Base-by-base conservation (phyloP, 495 filamentous ascomycete species). In the Stereocaulon alpinum region DNA sequence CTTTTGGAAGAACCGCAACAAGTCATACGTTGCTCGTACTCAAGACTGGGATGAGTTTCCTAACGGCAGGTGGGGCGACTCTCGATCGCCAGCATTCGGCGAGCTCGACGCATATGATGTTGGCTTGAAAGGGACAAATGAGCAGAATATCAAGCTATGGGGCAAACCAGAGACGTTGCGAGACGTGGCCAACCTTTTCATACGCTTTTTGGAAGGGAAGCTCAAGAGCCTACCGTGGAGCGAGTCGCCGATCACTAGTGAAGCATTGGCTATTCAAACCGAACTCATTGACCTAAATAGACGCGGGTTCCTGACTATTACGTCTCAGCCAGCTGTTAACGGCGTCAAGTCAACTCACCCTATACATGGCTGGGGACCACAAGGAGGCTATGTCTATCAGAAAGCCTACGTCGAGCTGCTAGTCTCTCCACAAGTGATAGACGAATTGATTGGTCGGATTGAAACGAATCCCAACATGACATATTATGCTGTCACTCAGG, bases 11-110 rank as follows among this genome's bases (percentile, higher is more conserved):
- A 95, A 97, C 74, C 85, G 94, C 27, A 92, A 96, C 68, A 87
- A 90, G 56, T 95, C 91, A 2, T 99, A 99, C 66, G 84, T 99
- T 32, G 84, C 85, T 40, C 88, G 94, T 54, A 99, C 94, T 5
- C 90, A 96, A 68, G 91, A 96, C 63, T 99, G 94, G 94, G 94
- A 99, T 64, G 94, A 99, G 68, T 99, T 95, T 66, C 94, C 94
- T 47, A 99, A 99, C 76, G 94, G 94, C 40, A 87, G 94, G 71
- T 99, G 94, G 94, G 95, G 94, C 71, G 94, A 99, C 72, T 89
- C 91, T 40, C 82, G 94, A 55, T 97, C 94, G 32, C 94, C 94
- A 60, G 94, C 94, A 22, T 99, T 96, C 63, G 94, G 94, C 67
- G 90, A 96, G 72, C 79, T 99, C 42, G 94, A 99, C 73, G 82